These are phyloP conservation scores for Myriangium duriaei DNA, from an alignment of 2,329 filamentous ascomycete species.

Conservation along the genomic window DNA sequence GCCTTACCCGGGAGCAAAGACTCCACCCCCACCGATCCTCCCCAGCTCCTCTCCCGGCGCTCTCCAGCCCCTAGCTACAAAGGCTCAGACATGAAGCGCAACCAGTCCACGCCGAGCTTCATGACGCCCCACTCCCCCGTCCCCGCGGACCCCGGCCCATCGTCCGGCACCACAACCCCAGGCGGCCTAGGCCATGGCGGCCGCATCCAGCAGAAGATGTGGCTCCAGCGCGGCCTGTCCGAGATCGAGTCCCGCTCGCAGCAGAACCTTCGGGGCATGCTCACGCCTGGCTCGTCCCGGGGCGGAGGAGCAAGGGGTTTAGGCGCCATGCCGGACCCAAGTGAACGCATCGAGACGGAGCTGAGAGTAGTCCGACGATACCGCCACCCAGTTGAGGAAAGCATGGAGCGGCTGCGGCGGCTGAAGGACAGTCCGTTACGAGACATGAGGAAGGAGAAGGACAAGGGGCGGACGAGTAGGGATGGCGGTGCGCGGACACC, in stretches of 20 bases:
- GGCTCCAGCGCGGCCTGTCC: conserved; percentile 60
- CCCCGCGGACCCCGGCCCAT: conserved; percentile 21
- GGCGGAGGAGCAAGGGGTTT: conserved; percentile 38
- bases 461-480: conserved; percentile 14
- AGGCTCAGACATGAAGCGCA: conserved; percentile 11
- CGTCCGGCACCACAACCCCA: conserved; percentile 11
- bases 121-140: conserved; percentile 4
- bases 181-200: conserved; percentile 31
- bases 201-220: conserved; percentile 62
- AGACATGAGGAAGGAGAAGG: conserved; percentile 33
- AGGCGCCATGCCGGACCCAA: conserved; percentile 31
- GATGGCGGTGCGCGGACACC: neutral
- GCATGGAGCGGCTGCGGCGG: conserved; percentile 38
- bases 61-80: conserved; percentile 4
- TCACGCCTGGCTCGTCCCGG: conserved; percentile 25
- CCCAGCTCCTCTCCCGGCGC: conserved; percentile 5
- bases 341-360: conserved; percentile 59
- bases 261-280: conserved; percentile 32
- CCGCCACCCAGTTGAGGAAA: conserved; percentile 56
- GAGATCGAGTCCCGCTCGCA: conserved; percentile 48
- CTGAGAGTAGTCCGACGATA: conserved; percentile 63
- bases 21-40: conserved; percentile 22
- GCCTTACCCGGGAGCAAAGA: conserved; percentile 21
- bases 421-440: conserved; percentile 11
- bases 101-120: conserved; percentile 13